Evolutionary conservation across 192 early-diverging fungal species (phyloP).

Genomic region (Backusella psychrophila): DNA sequence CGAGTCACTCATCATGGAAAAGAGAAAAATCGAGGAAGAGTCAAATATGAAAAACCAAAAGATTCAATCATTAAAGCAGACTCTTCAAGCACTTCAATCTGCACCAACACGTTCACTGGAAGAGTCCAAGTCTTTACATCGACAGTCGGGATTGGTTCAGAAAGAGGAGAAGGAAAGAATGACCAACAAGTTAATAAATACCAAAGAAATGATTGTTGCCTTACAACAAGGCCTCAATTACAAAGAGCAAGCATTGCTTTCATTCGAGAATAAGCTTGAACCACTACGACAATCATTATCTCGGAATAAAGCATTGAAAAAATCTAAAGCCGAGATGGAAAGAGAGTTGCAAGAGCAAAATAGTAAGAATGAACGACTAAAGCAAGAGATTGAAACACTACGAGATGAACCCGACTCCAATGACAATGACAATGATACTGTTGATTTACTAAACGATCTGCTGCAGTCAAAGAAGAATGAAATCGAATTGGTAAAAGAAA

Average conservation of each 20-base stretch:
- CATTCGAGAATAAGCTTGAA: not conserved
- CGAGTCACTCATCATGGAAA: not conserved
- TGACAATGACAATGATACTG: not conserved
- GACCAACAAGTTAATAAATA: not conserved
- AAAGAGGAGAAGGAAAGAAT: not conserved
- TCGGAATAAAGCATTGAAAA: not conserved
- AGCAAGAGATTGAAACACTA: not conserved
- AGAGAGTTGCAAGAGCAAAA: not conserved
- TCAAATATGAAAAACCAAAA: not conserved
- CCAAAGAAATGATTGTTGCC: not conserved
- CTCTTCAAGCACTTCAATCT: not conserved
- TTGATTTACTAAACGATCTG: not conserved
- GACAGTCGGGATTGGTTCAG: not conserved
- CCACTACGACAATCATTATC: not conserved
- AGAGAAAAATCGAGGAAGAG: not conserved
- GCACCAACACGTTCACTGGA: not conserved
- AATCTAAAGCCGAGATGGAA: not conserved
- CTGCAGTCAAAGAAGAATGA: not conserved
- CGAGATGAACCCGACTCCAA: not conserved
- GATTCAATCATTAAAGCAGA: not conserved
- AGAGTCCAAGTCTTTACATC: not conserved
- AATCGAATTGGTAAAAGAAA: not conserved
- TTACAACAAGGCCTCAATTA: not conserved
- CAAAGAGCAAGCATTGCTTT: not conserved
- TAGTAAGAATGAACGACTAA: not conserved